A percentile compares a stretch with the other conserved stretches of the same genome.
Conservation (phyloP, 2,329 filamentous ascomycete genomes). For the Gaeumannomyces sp. region DNA sequence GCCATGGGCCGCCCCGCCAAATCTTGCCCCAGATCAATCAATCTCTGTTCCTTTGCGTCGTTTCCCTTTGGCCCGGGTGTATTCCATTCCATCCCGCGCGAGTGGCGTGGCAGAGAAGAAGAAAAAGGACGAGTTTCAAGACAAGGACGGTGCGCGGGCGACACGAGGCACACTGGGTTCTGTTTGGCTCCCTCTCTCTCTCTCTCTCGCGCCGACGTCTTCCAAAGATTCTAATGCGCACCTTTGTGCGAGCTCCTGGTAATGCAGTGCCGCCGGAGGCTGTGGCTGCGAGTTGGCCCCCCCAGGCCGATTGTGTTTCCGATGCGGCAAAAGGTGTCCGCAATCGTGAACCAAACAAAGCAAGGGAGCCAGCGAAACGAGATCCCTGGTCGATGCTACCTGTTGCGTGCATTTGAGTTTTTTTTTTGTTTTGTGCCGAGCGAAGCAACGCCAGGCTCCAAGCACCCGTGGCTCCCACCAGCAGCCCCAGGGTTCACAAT, state of each 20-base stretch:
- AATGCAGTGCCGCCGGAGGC: too few species aligned
- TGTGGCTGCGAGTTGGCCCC: not conserved
- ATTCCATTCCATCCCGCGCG: not conserved
- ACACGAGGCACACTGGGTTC: not conserved
- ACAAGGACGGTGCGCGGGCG: not conserved
- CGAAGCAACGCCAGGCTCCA: too few species aligned
- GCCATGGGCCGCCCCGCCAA: slow-evolving; percentile 3
- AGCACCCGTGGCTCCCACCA: too few species aligned
- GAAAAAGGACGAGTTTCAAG: not conserved
- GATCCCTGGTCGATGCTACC: not conserved
- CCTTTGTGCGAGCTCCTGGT: not conserved
- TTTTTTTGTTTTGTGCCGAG: not conserved
- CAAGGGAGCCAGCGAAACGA: not conserved
- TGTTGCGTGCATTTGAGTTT: not conserved
- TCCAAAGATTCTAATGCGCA: not conserved
- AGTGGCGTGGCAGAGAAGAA: too few species aligned
- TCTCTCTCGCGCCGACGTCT: too few species aligned
- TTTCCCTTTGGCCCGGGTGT: not conserved
- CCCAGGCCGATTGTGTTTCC: not conserved
- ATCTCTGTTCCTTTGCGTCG: not conserved
- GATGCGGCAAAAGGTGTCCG: not conserved
- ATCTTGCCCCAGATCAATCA: slow-evolving; percentile 4
- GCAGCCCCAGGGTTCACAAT: not conserved
- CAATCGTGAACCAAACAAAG: not conserved
- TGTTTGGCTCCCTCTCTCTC: not conserved